These are phyloP conservation scores for Rhinocladiella mackenziei DNA, from an alignment of 2,329 filamentous ascomycete genomes.

Conservation along the genomic window DNA sequence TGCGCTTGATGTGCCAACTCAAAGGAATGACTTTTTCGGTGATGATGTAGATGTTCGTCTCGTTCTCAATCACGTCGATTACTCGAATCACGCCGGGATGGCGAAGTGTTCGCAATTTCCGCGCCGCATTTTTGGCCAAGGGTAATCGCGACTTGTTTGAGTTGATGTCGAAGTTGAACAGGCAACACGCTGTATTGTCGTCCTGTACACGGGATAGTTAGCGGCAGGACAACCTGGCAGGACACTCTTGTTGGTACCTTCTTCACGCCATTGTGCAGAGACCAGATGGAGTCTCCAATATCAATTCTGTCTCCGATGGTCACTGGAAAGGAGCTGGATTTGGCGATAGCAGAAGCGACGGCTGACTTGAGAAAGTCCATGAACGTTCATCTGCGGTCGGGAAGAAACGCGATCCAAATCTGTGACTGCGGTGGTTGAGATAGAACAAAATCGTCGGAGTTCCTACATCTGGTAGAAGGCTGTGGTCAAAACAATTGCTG, in stretches of 20 bases:
- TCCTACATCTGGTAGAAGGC: too few species aligned
- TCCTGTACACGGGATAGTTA: conserved; percentile 56
- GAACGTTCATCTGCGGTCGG: conserved; percentile 11
- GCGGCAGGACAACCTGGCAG: not conserved
- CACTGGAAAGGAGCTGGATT: conserved; percentile 89
- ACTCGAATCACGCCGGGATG: conserved; percentile 95
- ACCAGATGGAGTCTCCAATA: conserved; percentile 90
- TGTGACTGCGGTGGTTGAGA: too few species aligned
- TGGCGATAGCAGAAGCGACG: conserved; percentile 92
- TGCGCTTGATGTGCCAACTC: conserved; percentile 83
- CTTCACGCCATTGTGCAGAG: conserved; percentile 89
- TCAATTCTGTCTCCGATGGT: conserved; percentile 90
- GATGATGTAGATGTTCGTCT: conserved; percentile 91
- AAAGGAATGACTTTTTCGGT: conserved; percentile 86
- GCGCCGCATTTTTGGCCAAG: conserved; percentile 86
- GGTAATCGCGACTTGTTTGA: conserved; percentile 76
- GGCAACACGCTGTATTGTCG: conserved; percentile 89
- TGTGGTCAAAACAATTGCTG: too few species aligned
- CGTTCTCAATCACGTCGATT: conserved; percentile 92
- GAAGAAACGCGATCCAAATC: conserved; percentile 1
- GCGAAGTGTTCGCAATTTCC: conserved; percentile 86
- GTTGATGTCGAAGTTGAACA: conserved; percentile 89
- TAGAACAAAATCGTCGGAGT: too few species aligned
- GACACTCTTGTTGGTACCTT: conserved; percentile 55
- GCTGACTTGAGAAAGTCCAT: conserved; percentile 99